A percentile compares a stretch with the other conserved stretches of the same genome.
phyloP scores from a whole-genome alignment of 805 yeast genomes.

The Myxozyma sirexii region DNA sequence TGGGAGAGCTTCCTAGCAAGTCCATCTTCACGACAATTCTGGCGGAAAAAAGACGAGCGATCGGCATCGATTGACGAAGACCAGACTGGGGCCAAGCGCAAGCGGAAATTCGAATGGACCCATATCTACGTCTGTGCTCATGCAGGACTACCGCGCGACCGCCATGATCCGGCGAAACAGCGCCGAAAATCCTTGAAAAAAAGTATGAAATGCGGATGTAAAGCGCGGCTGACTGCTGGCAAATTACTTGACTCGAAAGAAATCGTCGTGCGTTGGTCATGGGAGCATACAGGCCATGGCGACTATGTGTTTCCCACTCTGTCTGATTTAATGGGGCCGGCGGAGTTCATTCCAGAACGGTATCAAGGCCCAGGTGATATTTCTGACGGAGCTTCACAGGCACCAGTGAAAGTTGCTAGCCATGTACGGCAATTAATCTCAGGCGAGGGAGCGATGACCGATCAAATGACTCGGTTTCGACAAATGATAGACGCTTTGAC shows the following conservation, averaged over 20 bases:
- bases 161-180: conserved; percentile 25
- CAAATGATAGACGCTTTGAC: neutral
- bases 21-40: conserved; percentile 4
- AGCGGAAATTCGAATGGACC: conserved; percentile 50
- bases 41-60: conserved; percentile 18
- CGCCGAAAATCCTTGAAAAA: conserved; percentile 9
- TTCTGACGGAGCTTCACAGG: neutral
- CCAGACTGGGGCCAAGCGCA: neutral
- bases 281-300: conserved; percentile 16
- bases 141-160: conserved; percentile 17
- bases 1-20: conserved; percentile 10
- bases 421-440: neutral
- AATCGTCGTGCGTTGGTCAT: conserved; percentile 14
- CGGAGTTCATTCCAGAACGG: neutral
- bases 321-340: neutral
- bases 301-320: conserved; percentile 1
- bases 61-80: neutral
- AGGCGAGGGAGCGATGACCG: neutral
- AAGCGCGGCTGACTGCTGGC: conserved; percentile 13
- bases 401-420: neutral
- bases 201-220: conserved; percentile 23
- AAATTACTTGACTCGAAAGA: neutral
- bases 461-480: conserved; percentile 4
- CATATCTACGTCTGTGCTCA: conserved; percentile 20
- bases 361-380: neutral